Conservation (phyloP, 495 filamentous ascomycete genomes). For the Lepraria neglecta region DNA sequence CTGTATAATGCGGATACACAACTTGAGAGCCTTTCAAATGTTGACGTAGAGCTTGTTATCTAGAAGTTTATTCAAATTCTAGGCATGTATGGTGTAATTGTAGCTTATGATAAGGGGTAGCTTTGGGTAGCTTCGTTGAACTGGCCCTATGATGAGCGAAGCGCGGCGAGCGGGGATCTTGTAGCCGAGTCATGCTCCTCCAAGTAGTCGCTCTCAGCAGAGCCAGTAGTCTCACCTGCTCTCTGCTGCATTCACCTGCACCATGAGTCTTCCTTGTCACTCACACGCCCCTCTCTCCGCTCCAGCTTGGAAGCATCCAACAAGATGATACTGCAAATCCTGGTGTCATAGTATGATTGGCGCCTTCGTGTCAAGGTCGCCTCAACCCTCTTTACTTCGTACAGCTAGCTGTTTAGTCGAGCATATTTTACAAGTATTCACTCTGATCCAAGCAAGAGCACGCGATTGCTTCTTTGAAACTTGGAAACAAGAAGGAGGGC, state of each 20-base stretch:
- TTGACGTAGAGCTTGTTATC: slow-evolving; percentile 3
- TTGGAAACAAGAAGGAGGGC: background rate
- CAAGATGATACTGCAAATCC: slow-evolving; percentile 17
- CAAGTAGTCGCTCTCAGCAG: slow-evolving; percentile 3
- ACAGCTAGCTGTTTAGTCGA: slow-evolving; percentile 6
- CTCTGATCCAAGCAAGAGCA: background rate
- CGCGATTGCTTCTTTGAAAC: background rate
- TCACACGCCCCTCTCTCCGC: background rate
- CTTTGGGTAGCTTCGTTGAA: slow-evolving; percentile 7
- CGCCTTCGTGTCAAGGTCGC: slow-evolving; percentile 15
- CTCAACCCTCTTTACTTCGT: background rate
- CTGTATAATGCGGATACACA: background rate
- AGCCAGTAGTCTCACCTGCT: slow-evolving; percentile 7
- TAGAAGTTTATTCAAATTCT: background rate
- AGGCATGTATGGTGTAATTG: background rate
- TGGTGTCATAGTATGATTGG: slow-evolving; percentile 19
- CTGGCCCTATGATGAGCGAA: slow-evolving; percentile 6
- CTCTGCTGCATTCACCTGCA: slow-evolving; percentile 13
- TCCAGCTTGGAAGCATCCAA: background rate
- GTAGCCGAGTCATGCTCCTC: slow-evolving; percentile 13
- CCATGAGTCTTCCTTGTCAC: slow-evolving; percentile 10
- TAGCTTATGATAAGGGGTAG: slow-evolving; percentile 15
- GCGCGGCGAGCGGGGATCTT: background rate
- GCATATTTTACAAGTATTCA: background rate
- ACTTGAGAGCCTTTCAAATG: background rate